Conservation (phyloP, 306 rosid genomes). For the Clitoria ternatea region DNA sequence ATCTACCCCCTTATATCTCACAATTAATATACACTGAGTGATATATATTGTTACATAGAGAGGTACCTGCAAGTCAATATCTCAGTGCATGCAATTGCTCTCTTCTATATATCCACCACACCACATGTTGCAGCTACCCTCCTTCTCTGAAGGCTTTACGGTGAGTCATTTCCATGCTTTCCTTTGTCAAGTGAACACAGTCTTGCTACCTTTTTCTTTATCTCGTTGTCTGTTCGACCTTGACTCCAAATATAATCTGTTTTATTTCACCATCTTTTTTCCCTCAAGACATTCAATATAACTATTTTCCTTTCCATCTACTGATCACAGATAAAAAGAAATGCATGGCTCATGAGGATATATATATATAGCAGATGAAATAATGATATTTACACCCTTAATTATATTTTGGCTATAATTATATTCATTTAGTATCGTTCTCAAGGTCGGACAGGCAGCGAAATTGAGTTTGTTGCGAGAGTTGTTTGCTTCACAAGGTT, state of each 20-base stretch:
- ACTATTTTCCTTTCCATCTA: too few relatives aligned
- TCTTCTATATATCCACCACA: not conserved
- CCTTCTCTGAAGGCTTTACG: too few relatives aligned
- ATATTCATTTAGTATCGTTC: not conserved
- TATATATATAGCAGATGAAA: too few relatives aligned
- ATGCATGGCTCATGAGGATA: too few relatives aligned
- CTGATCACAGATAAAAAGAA: too few relatives aligned
- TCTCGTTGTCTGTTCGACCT: conserved; percentile 58
- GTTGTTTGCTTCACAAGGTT: conserved; percentile 41
- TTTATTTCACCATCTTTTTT: too few relatives aligned
- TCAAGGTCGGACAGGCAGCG: conserved; percentile 35
- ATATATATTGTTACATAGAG: not conserved
- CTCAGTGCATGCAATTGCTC: not conserved
- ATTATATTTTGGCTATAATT: too few relatives aligned
- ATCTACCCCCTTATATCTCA: conserved; percentile 1
- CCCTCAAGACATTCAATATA: too few relatives aligned
- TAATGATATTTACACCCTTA: too few relatives aligned
- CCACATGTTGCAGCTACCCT: too few relatives aligned
- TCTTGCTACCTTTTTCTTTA: conserved; percentile 31
- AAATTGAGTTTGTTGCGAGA: conserved; percentile 32
- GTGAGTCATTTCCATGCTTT: conserved; percentile 41
- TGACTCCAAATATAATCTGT: too few relatives aligned
- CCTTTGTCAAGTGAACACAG: conserved; percentile 36
- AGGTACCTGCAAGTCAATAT: conserved; percentile 31
- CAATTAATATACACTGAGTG: not conserved